Percentiles rank a stretch among this genome's conserved stretches.
Conservation (phyloP, 805 yeast species). For the Candida ponderosae region DNA sequence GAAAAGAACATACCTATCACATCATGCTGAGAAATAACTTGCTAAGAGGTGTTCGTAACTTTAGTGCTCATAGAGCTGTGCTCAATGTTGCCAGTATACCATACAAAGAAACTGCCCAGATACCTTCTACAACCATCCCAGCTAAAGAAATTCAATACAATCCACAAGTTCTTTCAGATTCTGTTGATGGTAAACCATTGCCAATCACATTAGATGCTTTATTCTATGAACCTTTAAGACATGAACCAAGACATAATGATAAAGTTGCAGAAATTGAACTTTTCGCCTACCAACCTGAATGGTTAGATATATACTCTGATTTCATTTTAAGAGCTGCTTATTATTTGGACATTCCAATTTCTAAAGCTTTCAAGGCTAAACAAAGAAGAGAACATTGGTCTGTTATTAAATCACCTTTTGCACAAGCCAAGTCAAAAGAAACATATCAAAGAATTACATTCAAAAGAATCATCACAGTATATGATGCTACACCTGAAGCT, state of each 20-base stretch:
- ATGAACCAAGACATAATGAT: constrained; percentile 61
- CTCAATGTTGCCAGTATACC: constrained; percentile 9
- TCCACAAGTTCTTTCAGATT: constrained; percentile 30
- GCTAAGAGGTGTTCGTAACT: constrained; percentile 2
- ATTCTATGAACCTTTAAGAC: constrained; percentile 71
- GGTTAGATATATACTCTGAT: constrained; percentile 69
- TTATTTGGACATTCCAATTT: constrained; percentile 81
- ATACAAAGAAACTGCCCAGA: constrained; percentile 1
- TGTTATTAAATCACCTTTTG: constrained; percentile 88
- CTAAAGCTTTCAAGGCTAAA: constrained; percentile 61
- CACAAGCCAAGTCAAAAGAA: constrained; percentile 89
- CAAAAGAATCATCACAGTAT: constrained; percentile 63
- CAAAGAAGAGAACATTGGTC: constrained; percentile 86
- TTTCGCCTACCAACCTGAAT: constrained; percentile 62
- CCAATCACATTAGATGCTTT: constrained; percentile 84
- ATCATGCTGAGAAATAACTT: constrained; percentile 4
- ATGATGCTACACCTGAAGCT: constrained; percentile 81
- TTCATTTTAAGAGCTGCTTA: constrained; percentile 87
- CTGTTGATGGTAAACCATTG: constrained; percentile 40
- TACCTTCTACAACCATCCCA: constrained; percentile 3
- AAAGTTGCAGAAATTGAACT: constrained; percentile 71
- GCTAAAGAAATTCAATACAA: constrained; percentile 19
- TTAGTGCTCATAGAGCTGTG: constrained; percentile 4
- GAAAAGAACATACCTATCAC: no score
- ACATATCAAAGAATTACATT: constrained; percentile 87